Conservation (phyloP, 108 stramenopile genomes). For the Bacterosira constricta region DNA sequence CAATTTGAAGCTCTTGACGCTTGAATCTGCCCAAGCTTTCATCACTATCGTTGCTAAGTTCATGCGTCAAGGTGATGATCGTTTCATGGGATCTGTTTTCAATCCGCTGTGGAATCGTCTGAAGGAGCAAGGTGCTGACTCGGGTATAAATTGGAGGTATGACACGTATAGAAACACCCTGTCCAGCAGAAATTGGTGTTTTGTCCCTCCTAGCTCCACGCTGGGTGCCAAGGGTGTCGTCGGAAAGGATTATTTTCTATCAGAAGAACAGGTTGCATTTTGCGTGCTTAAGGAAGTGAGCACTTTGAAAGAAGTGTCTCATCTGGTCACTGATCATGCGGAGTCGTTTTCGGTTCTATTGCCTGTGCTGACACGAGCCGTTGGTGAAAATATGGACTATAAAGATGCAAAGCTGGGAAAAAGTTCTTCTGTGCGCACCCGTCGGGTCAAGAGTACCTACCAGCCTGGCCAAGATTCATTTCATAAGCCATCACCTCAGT, state of each 20-base stretch:
- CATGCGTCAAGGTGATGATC: slow-evolving; percentile 10
- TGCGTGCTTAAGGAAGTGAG: slow-evolving; percentile 24
- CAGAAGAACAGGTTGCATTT: slow-evolving; percentile 38
- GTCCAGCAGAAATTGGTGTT: slow-evolving; percentile 35
- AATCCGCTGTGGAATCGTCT: slow-evolving; percentile 36
- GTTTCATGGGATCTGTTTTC: slow-evolving; percentile 16
- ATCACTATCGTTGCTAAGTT: slow-evolving; percentile 18
- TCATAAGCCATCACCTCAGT: not conserved
- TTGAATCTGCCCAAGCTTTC: slow-evolving; percentile 12
- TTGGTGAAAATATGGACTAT: slow-evolving; percentile 30
- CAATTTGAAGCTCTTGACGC: slow-evolving; percentile 12
- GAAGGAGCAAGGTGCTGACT: slow-evolving; percentile 26
- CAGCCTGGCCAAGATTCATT: not conserved
- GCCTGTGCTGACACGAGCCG: slow-evolving; percentile 35
- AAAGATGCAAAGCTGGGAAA: slow-evolving; percentile 27
- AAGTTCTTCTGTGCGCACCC: slow-evolving; percentile 11
- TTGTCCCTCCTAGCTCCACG: slow-evolving; percentile 26
- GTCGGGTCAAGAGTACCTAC: not conserved
- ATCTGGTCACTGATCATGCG: not conserved
- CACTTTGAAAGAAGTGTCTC: slow-evolving; percentile 10
- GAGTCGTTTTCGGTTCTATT: slow-evolving; percentile 5
- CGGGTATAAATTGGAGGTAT: slow-evolving; percentile 31
- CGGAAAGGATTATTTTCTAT: slow-evolving; percentile 36
- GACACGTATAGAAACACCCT: slow-evolving; percentile 14
- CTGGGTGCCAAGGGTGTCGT: slow-evolving; percentile 22